Evolutionary conservation across 2,329 filamentous ascomycete species (phyloP), one percentile per base, ranked within the genome.

Genomic region (Phialophora expanda): DNA sequence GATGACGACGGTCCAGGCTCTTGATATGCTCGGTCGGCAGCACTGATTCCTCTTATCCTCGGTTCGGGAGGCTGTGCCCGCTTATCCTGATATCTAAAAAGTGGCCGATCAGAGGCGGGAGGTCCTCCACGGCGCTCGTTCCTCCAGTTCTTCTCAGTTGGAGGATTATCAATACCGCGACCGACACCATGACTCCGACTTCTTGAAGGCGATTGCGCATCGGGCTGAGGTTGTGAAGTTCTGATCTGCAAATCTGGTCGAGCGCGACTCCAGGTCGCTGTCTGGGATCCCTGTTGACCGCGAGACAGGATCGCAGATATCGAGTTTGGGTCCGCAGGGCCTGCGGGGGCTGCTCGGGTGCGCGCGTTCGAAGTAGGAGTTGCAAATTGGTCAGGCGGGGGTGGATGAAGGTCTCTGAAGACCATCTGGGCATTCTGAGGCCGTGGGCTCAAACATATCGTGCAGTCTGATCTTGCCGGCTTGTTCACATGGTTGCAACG

Each of bases 281-380:
- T 20, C 51, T 50, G 46, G 46, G 22, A n/a, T 1, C 34, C 84
- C 82, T 32, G 80, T 77, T 74, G 84, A 83, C 71, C 80, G 72
- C 24, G 80, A 81, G 3, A 86, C 76, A n/a, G 85, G 74, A 0
- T 81, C 82, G 70, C 84, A 85, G 20, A 81, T 79, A 28, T 77
- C 80, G 73, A 86, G 41, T 28, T 22, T 46, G 28, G 58, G 53
- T 34, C 28, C 8, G 46, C 2, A 41, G 58, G 30, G 20, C 58
- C 30, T 9, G 4, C 11, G n/a, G 30, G 26, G 22, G 11, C 14
- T 22, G n/a, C 17, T 53, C 20, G 46, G 20, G 22, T 11, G 14
- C 14, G 20, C 12, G 22, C n/a, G 32, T 44, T 54, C 14, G 44
- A 11, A 22, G 17, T 44, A 44, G 56, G 17, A 24, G 50, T 8